A percentile compares a stretch with the other conserved stretches of the same genome.
phyloP scores from a whole-genome alignment of 1,139 yeast genomes.

The Waltiozyma sp. region DNA sequence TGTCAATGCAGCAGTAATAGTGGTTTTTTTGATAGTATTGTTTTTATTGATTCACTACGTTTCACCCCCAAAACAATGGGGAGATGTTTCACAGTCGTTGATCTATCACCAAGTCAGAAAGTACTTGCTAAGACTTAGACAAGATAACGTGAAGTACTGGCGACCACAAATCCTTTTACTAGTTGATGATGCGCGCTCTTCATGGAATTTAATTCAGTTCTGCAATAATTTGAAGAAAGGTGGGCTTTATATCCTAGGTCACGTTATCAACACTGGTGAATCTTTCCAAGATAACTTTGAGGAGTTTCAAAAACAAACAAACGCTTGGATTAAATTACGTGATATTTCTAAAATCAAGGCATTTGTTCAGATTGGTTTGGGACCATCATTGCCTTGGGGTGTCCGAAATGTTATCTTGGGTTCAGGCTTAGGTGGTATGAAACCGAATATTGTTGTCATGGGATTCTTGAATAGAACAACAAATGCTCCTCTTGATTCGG shows the following conservation, averaged over 20 bases:
- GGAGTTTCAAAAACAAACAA: slow-evolving; percentile 61
- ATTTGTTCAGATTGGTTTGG: slow-evolving; percentile 83
- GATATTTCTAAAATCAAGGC: slow-evolving; percentile 77
- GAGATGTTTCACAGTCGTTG: slow-evolving; percentile 89
- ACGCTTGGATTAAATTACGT: slow-evolving; percentile 76
- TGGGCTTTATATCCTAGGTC: slow-evolving; percentile 85
- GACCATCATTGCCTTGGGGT: slow-evolving; percentile 92
- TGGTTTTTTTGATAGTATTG: slow-evolving; percentile 51
- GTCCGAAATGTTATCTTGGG: slow-evolving; percentile 84
- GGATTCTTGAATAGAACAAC: slow-evolving; percentile 63
- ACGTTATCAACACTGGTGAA: slow-evolving; percentile 51
- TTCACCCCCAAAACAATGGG: slow-evolving; percentile 94
- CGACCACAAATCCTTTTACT: slow-evolving; percentile 83
- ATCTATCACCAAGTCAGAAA: slow-evolving; percentile 95
- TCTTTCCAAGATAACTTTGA: slow-evolving; percentile 49
- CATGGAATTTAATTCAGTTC: slow-evolving; percentile 88
- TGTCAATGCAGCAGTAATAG: slow-evolving; percentile 66
- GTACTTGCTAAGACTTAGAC: slow-evolving; percentile 60
- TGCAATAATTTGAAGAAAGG: slow-evolving; percentile 94
- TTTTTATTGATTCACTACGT: slow-evolving; percentile 75
- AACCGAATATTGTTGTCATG: slow-evolving; percentile 84
- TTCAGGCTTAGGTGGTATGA: slow-evolving; percentile 95
- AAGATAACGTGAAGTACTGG: slow-evolving; percentile 95
- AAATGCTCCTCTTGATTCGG: slow-evolving; percentile 1
- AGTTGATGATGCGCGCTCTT: slow-evolving; percentile 82